A percentile compares a stretch with the other conserved stretches of the same genome.
Conservation (phyloP, 768 basidiomycete species). For the Rhizopogon sp. region DNA sequence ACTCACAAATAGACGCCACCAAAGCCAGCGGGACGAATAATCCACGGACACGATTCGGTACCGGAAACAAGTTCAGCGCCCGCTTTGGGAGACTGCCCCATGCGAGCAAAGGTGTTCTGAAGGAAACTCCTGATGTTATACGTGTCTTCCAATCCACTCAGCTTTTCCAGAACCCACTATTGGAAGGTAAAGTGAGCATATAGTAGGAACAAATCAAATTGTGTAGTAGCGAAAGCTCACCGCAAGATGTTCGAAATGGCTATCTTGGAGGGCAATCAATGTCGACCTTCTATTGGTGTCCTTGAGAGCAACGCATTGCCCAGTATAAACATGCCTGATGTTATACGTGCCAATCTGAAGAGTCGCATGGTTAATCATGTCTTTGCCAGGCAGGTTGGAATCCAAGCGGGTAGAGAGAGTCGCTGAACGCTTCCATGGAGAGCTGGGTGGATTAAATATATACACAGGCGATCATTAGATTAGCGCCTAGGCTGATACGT, state of each 20-base stretch:
- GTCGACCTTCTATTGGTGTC: neutral
- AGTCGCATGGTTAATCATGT: neutral
- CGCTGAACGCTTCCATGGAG: neutral
- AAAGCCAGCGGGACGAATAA: constrained; percentile 1
- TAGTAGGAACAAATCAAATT: neutral
- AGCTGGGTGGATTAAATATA: neutral
- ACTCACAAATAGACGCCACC: neutral
- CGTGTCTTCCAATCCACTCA: neutral
- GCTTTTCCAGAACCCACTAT: neutral
- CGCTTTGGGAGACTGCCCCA: neutral
- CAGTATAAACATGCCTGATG: neutral
- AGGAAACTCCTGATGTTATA: neutral
- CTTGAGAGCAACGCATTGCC: neutral
- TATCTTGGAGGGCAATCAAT: neutral
- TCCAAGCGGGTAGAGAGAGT: neutral
- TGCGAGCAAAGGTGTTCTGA: neutral
- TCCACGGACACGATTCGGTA: neutral
- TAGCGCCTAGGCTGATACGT: neutral
- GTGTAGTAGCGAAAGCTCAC: neutral
- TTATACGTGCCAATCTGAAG: neutral
- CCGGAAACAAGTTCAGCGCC: neutral
- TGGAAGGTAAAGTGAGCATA: neutral
- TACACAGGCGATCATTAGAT: neutral
- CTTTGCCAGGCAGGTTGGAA: neutral
- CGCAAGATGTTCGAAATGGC: neutral